Base-by-base conservation (phyloP, 2,329 filamentous ascomycete species). In the Pseudocercospora vitis region DNA sequence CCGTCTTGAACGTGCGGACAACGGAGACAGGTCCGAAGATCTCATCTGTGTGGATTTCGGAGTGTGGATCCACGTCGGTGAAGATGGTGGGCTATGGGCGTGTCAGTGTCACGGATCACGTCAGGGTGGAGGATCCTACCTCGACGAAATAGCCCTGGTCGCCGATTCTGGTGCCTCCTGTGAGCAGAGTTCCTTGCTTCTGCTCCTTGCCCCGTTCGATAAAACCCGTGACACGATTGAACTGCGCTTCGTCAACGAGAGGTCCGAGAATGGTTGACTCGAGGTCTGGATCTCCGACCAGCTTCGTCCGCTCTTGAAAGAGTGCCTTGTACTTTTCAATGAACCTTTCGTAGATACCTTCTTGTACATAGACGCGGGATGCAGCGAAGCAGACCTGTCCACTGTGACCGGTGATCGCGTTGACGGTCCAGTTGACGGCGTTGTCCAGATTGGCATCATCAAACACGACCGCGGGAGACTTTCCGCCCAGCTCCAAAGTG, bases 11-110 rank as follows among this genome's bases (percentile, higher is more conserved):
- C 19, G 80, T 76, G 11, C 86, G 80, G n/a, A 94, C 66, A n/a
- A 82, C 83, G 1, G 91, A 87, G 0, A 81, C 83, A 0, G 89
- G 89, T 0, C 88, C 89, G 63, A 95, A 95, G 2, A 82, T 86
- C 71, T 94, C 89, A 1, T 80, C 84, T 16, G 35, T 53, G 21
- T 56, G 50, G 14, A 56, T 56, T 18, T 53, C 49, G 14, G 50
- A 45, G 12, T 46, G 29, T 8, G 50, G 35, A n/a, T 49, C 31
- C 29, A 56, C 53, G 32, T 56, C 35, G 1, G 53, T 52, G 49
- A 53, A 56, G 16, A 56, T 48, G 3, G 54, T 53, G 5, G 54
- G 54, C 39, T 47, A 16, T 33, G 19, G 32, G n/a, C n/a, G 3
- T 12, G 26, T 31, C 16, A 31, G 28, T 33, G 12, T n/a, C n/a